Base-by-base conservation (phyloP, 1,139 yeast genomes). In the Pichia sp. region DNA sequence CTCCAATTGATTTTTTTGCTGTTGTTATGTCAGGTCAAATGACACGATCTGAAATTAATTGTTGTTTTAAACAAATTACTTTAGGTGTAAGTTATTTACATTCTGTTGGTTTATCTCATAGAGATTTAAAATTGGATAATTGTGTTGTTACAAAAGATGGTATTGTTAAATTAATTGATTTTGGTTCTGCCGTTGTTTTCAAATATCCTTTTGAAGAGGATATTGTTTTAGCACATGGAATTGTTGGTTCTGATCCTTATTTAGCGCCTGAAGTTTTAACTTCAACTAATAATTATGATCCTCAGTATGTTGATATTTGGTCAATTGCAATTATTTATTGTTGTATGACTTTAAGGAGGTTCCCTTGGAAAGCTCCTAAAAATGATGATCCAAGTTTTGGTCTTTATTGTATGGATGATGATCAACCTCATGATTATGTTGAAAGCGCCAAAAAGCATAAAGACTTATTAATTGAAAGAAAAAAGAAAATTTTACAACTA, bases 301-400 rank as follows among this genome's bases (percentile, higher is more conserved):
- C 97, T 19, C 79, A 96, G 58, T 95, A 95, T 10, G 96, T 91
- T 22, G 98, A 91, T 69, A 86, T 91, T 38, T 91, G 98, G 98
- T 87, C 96, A 11, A 83, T 84, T 29, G 97, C 96, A 18, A 89
- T 91, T 55, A 88, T 91, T 45, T 88, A 87, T 67, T 89, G 96
- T 63, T 91, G 97, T 73, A 90, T 91, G 96, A 84, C 90, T 62
- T 75, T 91, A 69, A 85, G 91, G 68, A 86, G 91, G 68, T 91
- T 91, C 70, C 97, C 98, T 13, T 90, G 98, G 98, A 90, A 89
- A 67, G 90, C 91, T 13, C 97, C 98, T n/a, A 86, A 89, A 64
- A 71, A 84, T 54, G 74, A 84, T 42, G 98, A 91, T 68, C 82
- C 85, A 60, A 86, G 95, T 57, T 91, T 89, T 70, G 87, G 87